phyloP scores from a whole-genome alignment of 1,284 basidiomycete species.

The Fomitopsis pinicola region DNA sequence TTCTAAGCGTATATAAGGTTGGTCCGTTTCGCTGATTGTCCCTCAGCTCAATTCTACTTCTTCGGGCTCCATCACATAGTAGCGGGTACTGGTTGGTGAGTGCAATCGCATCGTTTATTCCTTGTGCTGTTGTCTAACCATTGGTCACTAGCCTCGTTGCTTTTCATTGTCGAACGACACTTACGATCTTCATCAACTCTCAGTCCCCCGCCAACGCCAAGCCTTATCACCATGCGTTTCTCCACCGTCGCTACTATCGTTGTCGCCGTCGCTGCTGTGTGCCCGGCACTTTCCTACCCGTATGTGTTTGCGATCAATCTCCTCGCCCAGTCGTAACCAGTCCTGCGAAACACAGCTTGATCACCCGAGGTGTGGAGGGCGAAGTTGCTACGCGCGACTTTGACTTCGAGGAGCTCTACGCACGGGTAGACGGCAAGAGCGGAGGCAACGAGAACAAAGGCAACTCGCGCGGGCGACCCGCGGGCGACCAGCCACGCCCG shows the following conservation, averaged over 20 bases:
- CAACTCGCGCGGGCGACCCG: no score
- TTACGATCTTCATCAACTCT: background rate
- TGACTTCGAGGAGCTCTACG: background rate
- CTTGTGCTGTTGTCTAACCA: background rate
- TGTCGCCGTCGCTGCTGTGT: background rate
- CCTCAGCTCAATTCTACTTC: background rate
- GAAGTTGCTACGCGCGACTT: no score
- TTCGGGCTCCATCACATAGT: background rate
- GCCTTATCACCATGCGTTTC: background rate
- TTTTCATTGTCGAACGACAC: background rate
- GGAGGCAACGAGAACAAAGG: no score
- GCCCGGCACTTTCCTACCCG: background rate
- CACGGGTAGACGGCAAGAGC: background rate
- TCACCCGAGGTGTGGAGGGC: no score
- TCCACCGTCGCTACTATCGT: background rate
- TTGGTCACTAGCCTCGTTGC: background rate
- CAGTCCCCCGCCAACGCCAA: background rate
- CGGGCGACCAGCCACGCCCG: no score
- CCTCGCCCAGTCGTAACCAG: no score
- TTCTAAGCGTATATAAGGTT: background rate
- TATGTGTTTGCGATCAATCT: background rate
- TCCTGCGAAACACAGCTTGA: no score
- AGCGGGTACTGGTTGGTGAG: background rate
- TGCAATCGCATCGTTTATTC: background rate
- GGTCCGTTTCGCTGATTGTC: background rate